Evolutionary conservation across 1,139 yeast genomes (phyloP), one percentile per base, ranked within the genome.

Genomic region (Citeromyces siamensis): DNA sequence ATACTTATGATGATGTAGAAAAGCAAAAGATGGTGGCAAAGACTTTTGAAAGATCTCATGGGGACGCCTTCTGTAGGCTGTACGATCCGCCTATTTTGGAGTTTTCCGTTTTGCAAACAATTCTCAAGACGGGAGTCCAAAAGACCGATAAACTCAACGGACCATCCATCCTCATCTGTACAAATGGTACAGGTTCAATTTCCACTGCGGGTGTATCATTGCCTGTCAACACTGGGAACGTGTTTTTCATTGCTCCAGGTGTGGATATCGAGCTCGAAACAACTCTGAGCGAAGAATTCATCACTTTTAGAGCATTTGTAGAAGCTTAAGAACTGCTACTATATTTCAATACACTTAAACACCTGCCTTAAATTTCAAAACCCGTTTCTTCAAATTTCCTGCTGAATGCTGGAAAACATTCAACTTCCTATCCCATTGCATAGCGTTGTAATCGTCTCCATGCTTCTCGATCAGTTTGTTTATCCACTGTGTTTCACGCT

Each of bases 81-180:
- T 93, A 79, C 59, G 82, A 90, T 55, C 99, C 99, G 19, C 99
- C 99, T 43, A 90, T 90, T 53, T 94, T 79, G 42, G 99, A 90
- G 62, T 90, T 90, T 54, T 70, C 95, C 3, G 97, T 90, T 17
- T 68, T 93, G 51, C 90, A 84, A 60, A 77, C 93, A 35, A 71
- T 69, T 40, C 66, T 73, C 40, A 41, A 40, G 12, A 56, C 50
- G 32, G 68, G 66, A 45, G 44, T 48, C 3, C 67, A 71, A 44
- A 50, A 50, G 32, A 71, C 76, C 48, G 72, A 73, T 37, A 74
- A 66, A 4, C 64, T 90, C 37, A 62, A 73, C 32, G 98, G 98
- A 35, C 97, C 98, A 46, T 83, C 95, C 34, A 80, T 93, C 46
- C 56, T 86, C 41, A 82, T 90, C 42, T 72, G 80, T 42, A 84